Conservation (phyloP, 2,329 filamentous ascomycete species). For the Penicillium sp. region DNA sequence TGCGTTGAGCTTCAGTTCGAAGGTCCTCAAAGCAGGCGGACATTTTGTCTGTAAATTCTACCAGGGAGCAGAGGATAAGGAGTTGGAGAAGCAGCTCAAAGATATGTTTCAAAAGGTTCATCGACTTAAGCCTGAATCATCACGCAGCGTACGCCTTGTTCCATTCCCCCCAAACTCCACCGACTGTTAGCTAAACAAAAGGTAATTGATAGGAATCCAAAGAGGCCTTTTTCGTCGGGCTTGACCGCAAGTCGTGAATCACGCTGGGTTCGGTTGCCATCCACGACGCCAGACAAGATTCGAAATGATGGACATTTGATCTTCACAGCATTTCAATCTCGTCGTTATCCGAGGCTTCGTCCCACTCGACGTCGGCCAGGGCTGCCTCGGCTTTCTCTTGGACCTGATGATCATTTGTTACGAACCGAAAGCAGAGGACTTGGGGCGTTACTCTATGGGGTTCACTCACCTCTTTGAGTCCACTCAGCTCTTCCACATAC, state of each 20-base stretch:
- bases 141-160: constrained; percentile 68
- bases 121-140: constrained; percentile 90
- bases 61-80: constrained; percentile 84
- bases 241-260: constrained; percentile 66
- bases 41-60: constrained; percentile 99
- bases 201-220: constrained; percentile 69
- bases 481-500: constrained; percentile 68
- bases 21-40: constrained; percentile 80
- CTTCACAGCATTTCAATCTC: constrained; percentile 39
- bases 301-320: neutral
- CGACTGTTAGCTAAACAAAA: constrained; percentile 20
- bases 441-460: neutral
- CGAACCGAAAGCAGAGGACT: constrained; percentile 10
- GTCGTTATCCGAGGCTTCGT: constrained; percentile 49
- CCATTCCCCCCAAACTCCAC: constrained; percentile 5
- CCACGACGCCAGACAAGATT: neutral
- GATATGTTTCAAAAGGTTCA: constrained; percentile 79
- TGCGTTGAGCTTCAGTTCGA: constrained; percentile 82
- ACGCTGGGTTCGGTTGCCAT: neutral
- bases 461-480: constrained; percentile 59
- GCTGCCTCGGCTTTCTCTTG: constrained; percentile 55
- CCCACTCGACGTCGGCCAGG: constrained; percentile 53
- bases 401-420: constrained; percentile 44
- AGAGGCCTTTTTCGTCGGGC: constrained; percentile 84
- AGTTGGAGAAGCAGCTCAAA: constrained; percentile 74